Percentiles rank a stretch among this genome's conserved stretches.
These are phyloP conservation scores for Mortierella antarctica DNA, from an alignment of 192 early-diverging fungal genomes.

Conservation along the genomic window DNA sequence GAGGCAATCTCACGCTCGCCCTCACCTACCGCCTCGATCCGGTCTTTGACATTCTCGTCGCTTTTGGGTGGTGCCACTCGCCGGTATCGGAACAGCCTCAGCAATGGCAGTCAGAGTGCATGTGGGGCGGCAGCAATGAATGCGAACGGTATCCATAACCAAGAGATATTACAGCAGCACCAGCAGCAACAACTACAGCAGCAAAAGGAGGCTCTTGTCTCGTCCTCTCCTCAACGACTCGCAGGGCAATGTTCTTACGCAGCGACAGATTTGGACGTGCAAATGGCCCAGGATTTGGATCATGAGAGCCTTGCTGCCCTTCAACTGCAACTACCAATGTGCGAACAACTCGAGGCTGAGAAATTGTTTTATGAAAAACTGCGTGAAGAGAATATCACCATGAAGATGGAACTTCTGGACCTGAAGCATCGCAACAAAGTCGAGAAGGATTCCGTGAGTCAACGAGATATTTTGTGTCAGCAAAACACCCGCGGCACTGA, in stretches of 20 bases:
- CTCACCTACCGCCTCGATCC: slow-evolving; percentile 12
- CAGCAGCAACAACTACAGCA: slow-evolving; percentile 1
- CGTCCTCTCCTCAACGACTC: too few relatives aligned
- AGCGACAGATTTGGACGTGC: neutral
- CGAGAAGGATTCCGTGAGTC: slow-evolving; percentile 39
- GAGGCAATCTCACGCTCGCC: neutral
- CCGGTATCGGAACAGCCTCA: slow-evolving; percentile 15
- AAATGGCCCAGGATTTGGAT: slow-evolving; percentile 4
- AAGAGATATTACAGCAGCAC: neutral
- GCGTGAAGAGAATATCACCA: slow-evolving; percentile 30
- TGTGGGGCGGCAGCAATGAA: too few relatives aligned
- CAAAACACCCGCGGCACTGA: neutral
- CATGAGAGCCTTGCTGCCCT: neutral
- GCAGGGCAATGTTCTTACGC: neutral
- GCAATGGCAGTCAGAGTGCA: neutral
- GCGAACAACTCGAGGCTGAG: slow-evolving; percentile 16
- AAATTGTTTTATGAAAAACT: slow-evolving; percentile 32
- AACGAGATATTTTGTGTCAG: too few relatives aligned
- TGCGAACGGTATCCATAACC: too few relatives aligned
- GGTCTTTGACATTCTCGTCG: slow-evolving; percentile 22
- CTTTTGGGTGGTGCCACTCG: slow-evolving; percentile 13
- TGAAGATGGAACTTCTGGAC: slow-evolving; percentile 35
- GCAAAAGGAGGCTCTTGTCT: neutral
- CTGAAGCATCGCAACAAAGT: slow-evolving; percentile 24
- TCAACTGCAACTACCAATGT: neutral